Base-by-base conservation (phyloP, 192 early-diverging fungal species). In the Spizellomyces sp. region DNA sequence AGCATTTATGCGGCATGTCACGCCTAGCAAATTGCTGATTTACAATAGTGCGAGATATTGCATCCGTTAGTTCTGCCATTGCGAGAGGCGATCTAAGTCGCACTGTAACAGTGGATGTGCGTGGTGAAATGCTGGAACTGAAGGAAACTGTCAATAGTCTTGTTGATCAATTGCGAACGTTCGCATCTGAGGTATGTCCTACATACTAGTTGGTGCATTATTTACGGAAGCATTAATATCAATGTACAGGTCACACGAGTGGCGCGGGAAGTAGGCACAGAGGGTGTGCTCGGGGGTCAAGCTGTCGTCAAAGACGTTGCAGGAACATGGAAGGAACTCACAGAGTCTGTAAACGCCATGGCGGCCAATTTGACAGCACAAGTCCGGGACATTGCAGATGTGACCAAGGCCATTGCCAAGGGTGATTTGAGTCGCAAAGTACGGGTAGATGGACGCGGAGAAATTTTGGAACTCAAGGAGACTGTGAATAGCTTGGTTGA, bases 281-380 rank as follows among this genome's bases (percentile, higher is more conserved):
- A 92, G 72, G 91, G 92, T 8, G 85, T 87, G 43, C 80, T 94
- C 4, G 92, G 91, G 62, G 88, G 88, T 0, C 90, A 92, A 69
- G 89, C 86, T 45, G 69, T 85, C 8, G 84, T 89, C 10, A 76
- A 75, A 54, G 73, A 75, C 62, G 73, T 75, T 12, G 73, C 42
- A 75, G 52, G 90, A 81, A 88, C 83, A 1, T 91, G 90, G 90
- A 83, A 87, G 54, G 80, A 87, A 45, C 66, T 89, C 41, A 89
- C 87, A 43, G 87, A 88, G 64, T 89, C 88, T 70, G 90, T 92
- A 62, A 92, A 92, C 75, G 85, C 76, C 14, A 92, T 92, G 90
- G 89, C 89, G 0, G 69, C 21, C 84, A 92, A 67, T 44, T 48
- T 75, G 9, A 75, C 73, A n/a, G 73, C 81, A 17, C 88, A 90